Evolutionary conservation across 2,329 filamentous ascomycete species (phyloP).

Genomic region (Graphilbum sp.): DNA sequence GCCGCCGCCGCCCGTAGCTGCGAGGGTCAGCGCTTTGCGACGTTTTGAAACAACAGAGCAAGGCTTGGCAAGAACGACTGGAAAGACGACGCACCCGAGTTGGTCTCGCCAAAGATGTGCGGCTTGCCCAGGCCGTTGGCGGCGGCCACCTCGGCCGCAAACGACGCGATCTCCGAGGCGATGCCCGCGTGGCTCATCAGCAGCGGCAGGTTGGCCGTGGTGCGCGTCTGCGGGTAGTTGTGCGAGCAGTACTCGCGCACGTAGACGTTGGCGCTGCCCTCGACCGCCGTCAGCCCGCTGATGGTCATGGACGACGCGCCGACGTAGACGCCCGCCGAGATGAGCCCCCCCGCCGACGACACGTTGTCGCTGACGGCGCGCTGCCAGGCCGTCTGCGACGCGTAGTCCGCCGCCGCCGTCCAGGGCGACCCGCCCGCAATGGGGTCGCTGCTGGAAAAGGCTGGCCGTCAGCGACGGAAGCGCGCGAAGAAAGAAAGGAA

Average conservation of each 20-base stretch:
- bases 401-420: conserved; percentile 20
- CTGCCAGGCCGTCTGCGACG: conserved; percentile 23
- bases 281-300: conserved; percentile 13
- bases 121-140: conserved; percentile 18
- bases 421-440: conserved; percentile 10
- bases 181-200: conserved; percentile 29
- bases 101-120: conserved; percentile 31
- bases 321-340: conserved; percentile 23
- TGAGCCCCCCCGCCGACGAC: conserved; percentile 16
- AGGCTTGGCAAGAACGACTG: no score
- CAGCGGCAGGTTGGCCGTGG: no score
- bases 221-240: conserved; percentile 20
- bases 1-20: conserved; percentile 21
- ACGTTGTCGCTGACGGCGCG: conserved; percentile 19
- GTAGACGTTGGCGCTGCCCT: conserved; percentile 19
- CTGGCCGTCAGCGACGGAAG: not conserved
- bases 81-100: conserved; percentile 19
- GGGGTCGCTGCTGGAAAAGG: not conserved
- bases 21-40: not conserved
- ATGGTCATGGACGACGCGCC: conserved; percentile 13
- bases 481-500: conserved; percentile 5
- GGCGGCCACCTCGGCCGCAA: not conserved
- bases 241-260: conserved; percentile 24
- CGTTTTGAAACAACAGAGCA: no score
- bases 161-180: conserved; percentile 15